Base-by-base conservation (phyloP, 2,329 filamentous ascomycete genomes). In the Decorospora gaudefroyi region DNA sequence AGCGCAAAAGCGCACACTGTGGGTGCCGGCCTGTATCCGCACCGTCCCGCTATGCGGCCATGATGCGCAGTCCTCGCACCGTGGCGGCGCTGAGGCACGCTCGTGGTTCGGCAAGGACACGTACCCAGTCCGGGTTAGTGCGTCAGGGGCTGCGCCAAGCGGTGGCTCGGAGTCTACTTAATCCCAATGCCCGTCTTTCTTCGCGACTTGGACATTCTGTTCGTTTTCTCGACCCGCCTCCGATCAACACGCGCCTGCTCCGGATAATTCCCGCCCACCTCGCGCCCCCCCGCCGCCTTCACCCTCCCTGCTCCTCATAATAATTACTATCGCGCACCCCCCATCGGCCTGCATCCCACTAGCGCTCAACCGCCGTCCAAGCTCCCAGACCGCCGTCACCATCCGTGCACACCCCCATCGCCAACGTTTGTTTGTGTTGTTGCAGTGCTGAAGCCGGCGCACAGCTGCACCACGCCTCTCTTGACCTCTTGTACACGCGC, bases 241-340 rank as follows among this genome's bases (percentile, higher is more conserved):
- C 64, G 63, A 66, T 65, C 62, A 62, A 52, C 55, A 58, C 55
- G 52, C 55, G 53, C 53, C 59, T 57, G 51, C 62, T 61, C 64
- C 61, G 56, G 47, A 64, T 53, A 29, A 41, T 25, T 36, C 51
- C 46, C 51, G 41, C 45, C 43, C 55, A 57, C 22, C 6, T 11
- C 6, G 4, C 23, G 10, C 32, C 13, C 25, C 46, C 28, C 22
- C 31, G 35, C 49, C n/a, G n/a, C n/a, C n/a, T n/a, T n/a, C n/a
- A n/a, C n/a, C n/a, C n/a, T n/a, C n/a, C n/a, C n/a, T n/a, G n/a
- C n/a, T n/a, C n/a, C n/a, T n/a, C n/a, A n/a, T n/a, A n/a, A 40
- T 42, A 49, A 47, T 48, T 40, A 42, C 30, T 32, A 21, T 37
- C 31, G 49, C 51, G 51, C 53, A 39, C 51, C 46, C 39, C 42